Base-by-base conservation (phyloP, 345 rosid genomes). In the Gynandropsis gynandra region DNA sequence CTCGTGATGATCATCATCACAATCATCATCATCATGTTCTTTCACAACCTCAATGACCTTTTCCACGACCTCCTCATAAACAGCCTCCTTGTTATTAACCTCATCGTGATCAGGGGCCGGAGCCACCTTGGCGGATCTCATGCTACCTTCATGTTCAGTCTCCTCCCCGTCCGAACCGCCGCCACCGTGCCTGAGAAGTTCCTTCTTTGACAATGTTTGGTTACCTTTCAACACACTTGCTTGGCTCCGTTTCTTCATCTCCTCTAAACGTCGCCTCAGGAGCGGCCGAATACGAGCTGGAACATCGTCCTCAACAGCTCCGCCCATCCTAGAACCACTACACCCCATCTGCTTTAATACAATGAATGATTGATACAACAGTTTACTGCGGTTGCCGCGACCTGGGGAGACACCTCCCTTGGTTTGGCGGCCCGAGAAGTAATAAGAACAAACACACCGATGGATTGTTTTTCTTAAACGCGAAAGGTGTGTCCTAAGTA, bases 201-300 rank as follows among this genome's bases (percentile, higher is more conserved):
- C 57, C 36, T 71, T 71, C 58, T 65, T 71, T 0, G 75, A 71
- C 18, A 29, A 12, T 4, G 71, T 51, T 5, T 62, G 68, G 39
- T 5, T 61, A 19, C 73, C 69, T 68, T 47, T 68, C 47, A 62
- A 58, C 16, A 53, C 69, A 4, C 60, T 48, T 21, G 60, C 63
- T 8, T 68, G 72, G 29, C 67, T 57, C 16, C 53, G 11, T 48
- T 62, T 66, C 68, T 63, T 61, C 44, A 71, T 56, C 65, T 66
- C 68, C 33, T 71, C 72, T 36, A 65, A 24, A 29, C 65, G 61
- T 11, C 68, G 68, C 34, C 72, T 47, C 4, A 71, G 50, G 52
- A 66, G 61, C 0, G 72, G 75, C 29, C 72, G 68, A 18, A 71
- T 47, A 9, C 47, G 64, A 6, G 58, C 47, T 4, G 65, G 59